phyloP scores from a whole-genome alignment of 1,284 basidiomycete species.

The Austroboletus novae-zelandiae region DNA sequence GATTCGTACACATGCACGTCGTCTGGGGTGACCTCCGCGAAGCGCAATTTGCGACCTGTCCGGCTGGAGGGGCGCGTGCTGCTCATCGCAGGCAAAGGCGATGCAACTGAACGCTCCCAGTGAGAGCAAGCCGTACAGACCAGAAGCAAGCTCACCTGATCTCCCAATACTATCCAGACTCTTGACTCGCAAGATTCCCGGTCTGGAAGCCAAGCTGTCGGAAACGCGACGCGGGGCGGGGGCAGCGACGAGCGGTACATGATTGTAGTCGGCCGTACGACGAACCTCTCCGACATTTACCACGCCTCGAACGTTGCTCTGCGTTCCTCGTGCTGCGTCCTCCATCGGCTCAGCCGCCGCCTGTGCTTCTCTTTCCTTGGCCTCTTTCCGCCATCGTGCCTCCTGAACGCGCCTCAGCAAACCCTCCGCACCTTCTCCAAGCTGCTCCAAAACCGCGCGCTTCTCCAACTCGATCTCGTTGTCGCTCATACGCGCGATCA shows the following conservation, averaged over 20 bases:
- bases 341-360: neutral
- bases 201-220: slow-evolving; percentile 19
- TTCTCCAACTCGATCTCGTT: slow-evolving; percentile 45
- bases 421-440: slow-evolving; percentile 50
- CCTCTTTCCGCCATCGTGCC: slow-evolving; percentile 33
- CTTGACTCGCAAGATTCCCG: slow-evolving; percentile 29
- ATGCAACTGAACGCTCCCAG: slow-evolving; percentile 16
- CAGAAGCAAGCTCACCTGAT: slow-evolving; percentile 10
- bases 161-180: slow-evolving; percentile 30
- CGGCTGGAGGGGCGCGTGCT: slow-evolving; percentile 43
- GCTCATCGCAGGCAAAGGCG: slow-evolving; percentile 19
- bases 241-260: slow-evolving; percentile 1
- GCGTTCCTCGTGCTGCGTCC: neutral
- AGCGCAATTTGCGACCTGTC: slow-evolving; percentile 46
- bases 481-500: slow-evolving; percentile 43
- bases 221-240: slow-evolving; percentile 15
- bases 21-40: slow-evolving; percentile 48
- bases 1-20: slow-evolving; percentile 78
- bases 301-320: neutral
- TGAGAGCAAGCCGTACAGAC: slow-evolving; percentile 1
- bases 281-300: neutral
- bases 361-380: neutral
- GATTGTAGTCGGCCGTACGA: neutral
- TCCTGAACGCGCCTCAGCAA: slow-evolving; percentile 45
- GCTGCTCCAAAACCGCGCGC: slow-evolving; percentile 49